Evolutionary conservation across 306 rosid species (phyloP), one percentile per base, ranked within the genome.

Genomic region (Vigna nakashimae): DNA sequence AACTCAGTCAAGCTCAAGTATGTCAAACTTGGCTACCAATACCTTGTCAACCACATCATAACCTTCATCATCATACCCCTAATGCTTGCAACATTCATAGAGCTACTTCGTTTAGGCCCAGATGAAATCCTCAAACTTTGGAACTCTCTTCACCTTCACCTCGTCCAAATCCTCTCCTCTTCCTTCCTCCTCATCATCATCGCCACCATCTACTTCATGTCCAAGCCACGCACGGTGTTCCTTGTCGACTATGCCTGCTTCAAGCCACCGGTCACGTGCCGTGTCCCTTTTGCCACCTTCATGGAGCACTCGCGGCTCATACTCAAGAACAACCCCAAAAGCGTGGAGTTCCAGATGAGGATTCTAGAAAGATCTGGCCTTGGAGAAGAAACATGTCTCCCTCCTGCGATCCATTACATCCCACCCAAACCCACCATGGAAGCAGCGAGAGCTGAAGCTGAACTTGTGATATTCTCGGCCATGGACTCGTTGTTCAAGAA

Each of bases 261-360:
- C 90, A 93, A 93, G 40, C 97, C 98, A 0, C 98, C 98, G 0
- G 80, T 89, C 18, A 91, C 95, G 0, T 93, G 97, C 53, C 84
- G 97, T 0, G 98, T 91, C 12, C 98, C 98, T 4, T 91, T 89
- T 59, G 89, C 98, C 12, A 91, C 98, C 12, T 93, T 93, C 91
- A 93, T 91, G 96, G 98, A 93, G 36, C 98, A 93, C 20, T 91
- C 98, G 0, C 76, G 93, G 26, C 88, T 93, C 45, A 89, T 71
- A 50, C 88, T 93, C 8, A 77, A 58, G 8, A 57, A 93, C 79
- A 93, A 88, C 30, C 96, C 96, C 0, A 93, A 93, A 75, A 89
- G 94, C 71, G 98, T 93, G 0, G 93, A 92, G 84, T 90, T 92
- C 30, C 96, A 92, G 65, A 90, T 89, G 93, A 48, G 93, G 52